Conservation (phyloP, 2,329 filamentous ascomycete species). For the Aureobasidium sp. region DNA sequence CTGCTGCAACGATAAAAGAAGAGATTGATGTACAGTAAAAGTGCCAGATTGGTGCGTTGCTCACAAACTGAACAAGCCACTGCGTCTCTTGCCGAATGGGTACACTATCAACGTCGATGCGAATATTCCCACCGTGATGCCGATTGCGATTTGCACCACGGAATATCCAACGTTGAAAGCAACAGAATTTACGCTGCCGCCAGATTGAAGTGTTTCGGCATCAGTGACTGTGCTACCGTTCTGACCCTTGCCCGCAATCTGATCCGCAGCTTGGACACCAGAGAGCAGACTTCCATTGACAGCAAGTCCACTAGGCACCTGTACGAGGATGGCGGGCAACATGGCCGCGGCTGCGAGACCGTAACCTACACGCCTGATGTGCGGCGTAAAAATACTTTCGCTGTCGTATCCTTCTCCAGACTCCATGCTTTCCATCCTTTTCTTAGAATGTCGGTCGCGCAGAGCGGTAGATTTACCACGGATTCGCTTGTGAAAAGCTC, state of each 20-base stretch:
- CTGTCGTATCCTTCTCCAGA: slow-evolving; percentile 18
- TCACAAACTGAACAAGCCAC: slow-evolving; percentile 37
- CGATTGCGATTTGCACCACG: slow-evolving; percentile 46
- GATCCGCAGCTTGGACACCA: slow-evolving; percentile 51
- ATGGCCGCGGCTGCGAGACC: slow-evolving; percentile 78
- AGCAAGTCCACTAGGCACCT: slow-evolving; percentile 54
- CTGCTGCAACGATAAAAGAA: background rate
- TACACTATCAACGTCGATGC: slow-evolving; percentile 43
- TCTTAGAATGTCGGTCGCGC: slow-evolving; percentile 19
- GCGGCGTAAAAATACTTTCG: slow-evolving; percentile 27
- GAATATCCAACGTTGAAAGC: slow-evolving; percentile 43
- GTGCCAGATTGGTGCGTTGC: background rate
- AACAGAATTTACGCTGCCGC: slow-evolving; percentile 33
- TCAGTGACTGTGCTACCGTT: slow-evolving; percentile 40
- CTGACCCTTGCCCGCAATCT: slow-evolving; percentile 41
- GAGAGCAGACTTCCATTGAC: slow-evolving; percentile 51
- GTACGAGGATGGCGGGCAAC: slow-evolving; percentile 76
- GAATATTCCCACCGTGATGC: slow-evolving; percentile 45
- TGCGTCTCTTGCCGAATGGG: slow-evolving; percentile 43
- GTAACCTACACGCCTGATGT: slow-evolving; percentile 52
- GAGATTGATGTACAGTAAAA: background rate
- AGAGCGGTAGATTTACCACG: slow-evolving; percentile 25
- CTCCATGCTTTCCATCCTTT: slow-evolving; percentile 22
- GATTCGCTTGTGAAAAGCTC: slow-evolving; percentile 21
- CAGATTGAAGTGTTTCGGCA: slow-evolving; percentile 25